Evolutionary conservation across 1,284 basidiomycete species (phyloP).

Genomic region (Ganoderma sp.): DNA sequence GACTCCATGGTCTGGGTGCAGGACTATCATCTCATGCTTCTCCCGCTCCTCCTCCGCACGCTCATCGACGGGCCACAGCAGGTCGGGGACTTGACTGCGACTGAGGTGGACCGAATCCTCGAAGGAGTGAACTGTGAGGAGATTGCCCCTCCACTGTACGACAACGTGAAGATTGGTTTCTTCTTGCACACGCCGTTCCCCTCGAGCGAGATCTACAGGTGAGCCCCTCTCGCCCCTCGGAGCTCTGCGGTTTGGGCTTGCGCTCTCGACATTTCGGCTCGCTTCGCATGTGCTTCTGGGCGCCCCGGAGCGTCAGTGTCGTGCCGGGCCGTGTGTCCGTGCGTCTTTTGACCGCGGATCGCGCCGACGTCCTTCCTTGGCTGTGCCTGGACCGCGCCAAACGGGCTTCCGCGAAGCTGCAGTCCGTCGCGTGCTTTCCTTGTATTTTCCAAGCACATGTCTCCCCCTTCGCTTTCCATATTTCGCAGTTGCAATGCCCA

Average conservation of each 20-base stretch:
- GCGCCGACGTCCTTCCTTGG: constrained; percentile 10
- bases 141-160: constrained; percentile 47
- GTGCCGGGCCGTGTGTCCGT: constrained; percentile 21
- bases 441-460: not conserved
- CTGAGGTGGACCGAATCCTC: constrained; percentile 76
- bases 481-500: not conserved
- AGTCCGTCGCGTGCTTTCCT: constrained; percentile 12
- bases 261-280: constrained; percentile 19
- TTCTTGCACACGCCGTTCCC: constrained; percentile 99
- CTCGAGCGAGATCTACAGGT: constrained; percentile 97
- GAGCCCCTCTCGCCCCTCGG: constrained; percentile 36
- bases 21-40: constrained; percentile 97
- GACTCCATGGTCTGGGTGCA: constrained; percentile 99
- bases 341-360: constrained; percentile 22
- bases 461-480: not conserved
- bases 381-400: not conserved
- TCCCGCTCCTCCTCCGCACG: constrained; percentile 91
- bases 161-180: constrained; percentile 91
- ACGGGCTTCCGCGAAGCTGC: constrained; percentile 17
- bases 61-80: constrained; percentile 78
- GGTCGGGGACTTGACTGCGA: constrained; percentile 66
- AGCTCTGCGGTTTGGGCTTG: constrained; percentile 6
- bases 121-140: constrained; percentile 75
- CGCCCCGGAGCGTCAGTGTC: constrained; percentile 16
- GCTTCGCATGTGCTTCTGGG: constrained; percentile 6